These are phyloP conservation scores for Corniculantispora saksenae DNA, from an alignment of 2,329 filamentous ascomycete species.

Conservation along the genomic window DNA sequence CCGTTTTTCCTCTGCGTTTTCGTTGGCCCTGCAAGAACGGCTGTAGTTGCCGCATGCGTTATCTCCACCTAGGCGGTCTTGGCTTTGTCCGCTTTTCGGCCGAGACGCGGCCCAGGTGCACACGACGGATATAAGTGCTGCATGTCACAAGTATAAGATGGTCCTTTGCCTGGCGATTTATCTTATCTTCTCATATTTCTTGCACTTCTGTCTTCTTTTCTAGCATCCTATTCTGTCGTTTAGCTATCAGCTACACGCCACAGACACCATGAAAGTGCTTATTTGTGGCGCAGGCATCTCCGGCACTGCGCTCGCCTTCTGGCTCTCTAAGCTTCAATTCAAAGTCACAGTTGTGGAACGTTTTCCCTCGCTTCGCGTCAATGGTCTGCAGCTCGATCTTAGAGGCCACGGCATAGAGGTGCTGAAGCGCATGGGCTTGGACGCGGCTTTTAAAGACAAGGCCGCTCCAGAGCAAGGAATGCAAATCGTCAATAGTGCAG, in stretches of 20 bases:
- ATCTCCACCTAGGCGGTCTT: not conserved
- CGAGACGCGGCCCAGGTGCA: not conserved
- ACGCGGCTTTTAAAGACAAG: slow-evolving; percentile 43
- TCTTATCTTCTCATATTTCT: too few relatives aligned
- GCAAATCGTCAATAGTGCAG: slow-evolving; percentile 41
- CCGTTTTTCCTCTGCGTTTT: too few relatives aligned
- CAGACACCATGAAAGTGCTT: slow-evolving; percentile 30
- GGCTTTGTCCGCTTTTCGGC: slow-evolving; percentile 11
- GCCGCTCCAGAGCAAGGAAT: slow-evolving; percentile 48
- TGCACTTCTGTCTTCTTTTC: too few relatives aligned
- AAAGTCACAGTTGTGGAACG: slow-evolving; percentile 45
- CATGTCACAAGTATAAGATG: not conserved
- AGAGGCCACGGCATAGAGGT: slow-evolving; percentile 52
- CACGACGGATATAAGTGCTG: slow-evolving; percentile 4
- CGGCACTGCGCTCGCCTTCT: slow-evolving; percentile 49
- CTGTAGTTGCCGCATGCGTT: not conserved
- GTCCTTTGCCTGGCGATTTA: too few relatives aligned
- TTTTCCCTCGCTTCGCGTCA: slow-evolving; percentile 41
- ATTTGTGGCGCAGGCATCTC: slow-evolving; percentile 37
- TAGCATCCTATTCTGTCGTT: too few relatives aligned
- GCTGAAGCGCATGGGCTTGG: slow-evolving; percentile 52
- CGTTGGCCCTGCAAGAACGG: too few relatives aligned
- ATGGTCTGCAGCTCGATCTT: slow-evolving; percentile 57
- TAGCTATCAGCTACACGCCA: too few relatives aligned
- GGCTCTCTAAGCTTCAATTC: slow-evolving; percentile 43